Evolutionary conservation across 139 green algal genomes (phyloP), one percentile per base, ranked within the genome.

Genomic region (Tetraselmis chui): DNA sequence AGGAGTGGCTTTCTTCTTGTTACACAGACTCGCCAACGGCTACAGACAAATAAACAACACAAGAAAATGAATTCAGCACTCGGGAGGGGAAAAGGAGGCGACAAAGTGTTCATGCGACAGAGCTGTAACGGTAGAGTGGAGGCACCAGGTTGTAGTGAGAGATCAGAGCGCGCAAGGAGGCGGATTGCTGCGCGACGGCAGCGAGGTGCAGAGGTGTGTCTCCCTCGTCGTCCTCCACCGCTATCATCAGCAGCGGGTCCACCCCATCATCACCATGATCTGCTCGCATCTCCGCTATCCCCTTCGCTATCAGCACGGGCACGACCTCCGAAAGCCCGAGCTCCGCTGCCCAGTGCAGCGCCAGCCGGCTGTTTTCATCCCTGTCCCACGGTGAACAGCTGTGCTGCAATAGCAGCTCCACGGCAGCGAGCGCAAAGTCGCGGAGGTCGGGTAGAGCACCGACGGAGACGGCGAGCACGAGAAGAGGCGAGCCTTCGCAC

Each of bases 301-400:
- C 79, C 28, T 45, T 23, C 11, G 80, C 26, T 27, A 94, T 28
- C 75, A 96, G 86, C 58, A 76, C 1, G 5, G 82, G 30, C 0
- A 31, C 78, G 5, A 90, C 75, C 0, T 78, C 28, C 2, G 1
- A 2, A 1, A 91, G 82, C 0, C 92, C 92, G 2, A 86, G 79
- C 74, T 83, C 82, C 23, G 92, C 91, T 1, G 93, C 93, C 91
- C 92, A 96, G 87, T 96, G 93, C 79, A 97, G 80, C 1, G 94
- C 84, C 0, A 92, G 94, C 30, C 94, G 89, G 0, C 89, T 88
- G 30, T 87, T 84, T 79, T 97, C 94, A 79, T 98, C 94, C 76
- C 91, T 94, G n/a, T 83, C 79, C 30, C 25, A 58, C 59, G 75
- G 23, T 23, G 59, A 32, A 28, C 67, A 28, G 0, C 86, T 88